Evolutionary conservation across 305 asterid species (phyloP).

Genomic region (Solanum hybrid): DNA sequence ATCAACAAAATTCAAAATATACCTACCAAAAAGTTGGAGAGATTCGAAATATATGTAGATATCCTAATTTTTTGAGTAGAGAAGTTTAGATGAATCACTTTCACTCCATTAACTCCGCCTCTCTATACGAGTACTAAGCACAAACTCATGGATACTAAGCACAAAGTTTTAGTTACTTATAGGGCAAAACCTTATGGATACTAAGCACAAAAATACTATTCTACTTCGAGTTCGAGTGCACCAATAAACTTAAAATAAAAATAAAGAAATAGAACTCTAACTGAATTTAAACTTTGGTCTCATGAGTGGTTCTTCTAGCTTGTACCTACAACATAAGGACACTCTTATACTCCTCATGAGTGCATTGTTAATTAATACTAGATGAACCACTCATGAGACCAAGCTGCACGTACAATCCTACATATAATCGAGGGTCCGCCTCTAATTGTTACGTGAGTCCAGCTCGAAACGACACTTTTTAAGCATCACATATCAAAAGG

Average conservation of each 20-base stretch:
- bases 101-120: background rate
- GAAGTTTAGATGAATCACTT: background rate
- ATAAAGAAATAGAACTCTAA: background rate
- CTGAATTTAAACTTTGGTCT: too few species aligned
- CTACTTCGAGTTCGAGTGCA: background rate
- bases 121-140: background rate
- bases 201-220: background rate
- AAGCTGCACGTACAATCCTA: background rate
- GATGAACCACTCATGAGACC: too few species aligned
- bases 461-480: background rate
- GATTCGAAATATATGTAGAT: background rate
- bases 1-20: background rate
- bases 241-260: too few species aligned
- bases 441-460: background rate
- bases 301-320: background rate
- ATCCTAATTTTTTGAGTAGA: background rate
- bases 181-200: too few species aligned
- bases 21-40: background rate
- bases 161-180: background rate
- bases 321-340: accelerated
- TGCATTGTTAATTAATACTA: too few species aligned
- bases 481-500: background rate
- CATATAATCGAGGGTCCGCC: too few species aligned
- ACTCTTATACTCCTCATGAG: too few species aligned
- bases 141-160: background rate